These are phyloP conservation scores for Russula lepida DNA, from an alignment of 768 basidiomycete species.

Conservation along the genomic window DNA sequence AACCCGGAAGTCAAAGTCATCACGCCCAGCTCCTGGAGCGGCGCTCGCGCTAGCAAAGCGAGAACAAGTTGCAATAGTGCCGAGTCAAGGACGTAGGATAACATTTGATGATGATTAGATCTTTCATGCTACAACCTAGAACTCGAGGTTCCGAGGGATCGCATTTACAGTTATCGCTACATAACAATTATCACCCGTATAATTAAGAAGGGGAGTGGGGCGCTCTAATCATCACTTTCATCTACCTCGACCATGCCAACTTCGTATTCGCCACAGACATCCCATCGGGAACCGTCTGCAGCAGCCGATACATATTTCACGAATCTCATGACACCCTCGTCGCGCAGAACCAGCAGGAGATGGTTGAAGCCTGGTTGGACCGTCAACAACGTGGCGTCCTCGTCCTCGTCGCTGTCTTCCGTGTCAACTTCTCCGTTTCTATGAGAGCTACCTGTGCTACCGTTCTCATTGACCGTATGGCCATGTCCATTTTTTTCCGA, in stretches of 20 bases:
- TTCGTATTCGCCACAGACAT: slow-evolving; percentile 87
- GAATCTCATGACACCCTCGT: slow-evolving; percentile 89
- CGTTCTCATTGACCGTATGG: slow-evolving; percentile 18
- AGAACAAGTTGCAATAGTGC: slow-evolving; percentile 65
- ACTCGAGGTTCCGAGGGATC: background rate
- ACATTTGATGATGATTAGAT: slow-evolving; percentile 41
- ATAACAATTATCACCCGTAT: background rate
- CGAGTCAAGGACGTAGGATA: slow-evolving; percentile 64
- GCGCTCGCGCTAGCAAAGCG: slow-evolving; percentile 70
- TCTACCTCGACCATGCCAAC: slow-evolving; percentile 61
- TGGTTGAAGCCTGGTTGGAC: slow-evolving; percentile 88
- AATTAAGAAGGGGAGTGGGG: background rate
- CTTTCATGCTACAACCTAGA: slow-evolving; percentile 7
- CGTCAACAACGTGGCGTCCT: slow-evolving; percentile 72
- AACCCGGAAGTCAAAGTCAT: background rate
- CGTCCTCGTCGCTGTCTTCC: slow-evolving; percentile 22
- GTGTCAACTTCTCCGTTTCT: background rate
- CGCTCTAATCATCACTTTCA: slow-evolving; percentile 9
- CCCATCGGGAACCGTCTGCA: slow-evolving; percentile 89
- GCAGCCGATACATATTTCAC: slow-evolving; percentile 91
- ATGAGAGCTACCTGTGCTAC: slow-evolving; percentile 18
- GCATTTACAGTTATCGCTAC: slow-evolving; percentile 2
- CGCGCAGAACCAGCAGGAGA: slow-evolving; percentile 80
- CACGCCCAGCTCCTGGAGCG: slow-evolving; percentile 66
- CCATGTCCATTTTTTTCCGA: slow-evolving; percentile 18